Conservation (phyloP, 164 flowering plant species). For the Berberis vulgaris region DNA sequence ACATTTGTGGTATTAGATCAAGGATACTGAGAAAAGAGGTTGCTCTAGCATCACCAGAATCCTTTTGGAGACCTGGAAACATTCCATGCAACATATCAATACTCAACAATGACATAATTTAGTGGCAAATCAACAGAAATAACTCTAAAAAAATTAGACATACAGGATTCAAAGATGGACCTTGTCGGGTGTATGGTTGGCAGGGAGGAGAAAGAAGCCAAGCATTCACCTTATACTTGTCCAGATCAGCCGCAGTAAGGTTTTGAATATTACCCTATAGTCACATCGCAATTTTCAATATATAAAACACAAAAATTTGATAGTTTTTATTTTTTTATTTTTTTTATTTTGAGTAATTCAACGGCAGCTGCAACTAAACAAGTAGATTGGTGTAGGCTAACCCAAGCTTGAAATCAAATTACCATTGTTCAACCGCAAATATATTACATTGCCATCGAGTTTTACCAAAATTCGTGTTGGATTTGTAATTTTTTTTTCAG, state of each 20-base stretch:
- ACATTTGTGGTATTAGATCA: conserved; percentile 50
- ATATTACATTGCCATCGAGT: too few species aligned
- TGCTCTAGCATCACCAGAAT: conserved; percentile 90
- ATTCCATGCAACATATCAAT: conserved; percentile 1
- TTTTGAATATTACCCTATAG: conserved; percentile 79
- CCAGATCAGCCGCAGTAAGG: conserved; percentile 74
- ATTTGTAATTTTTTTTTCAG: too few species aligned
- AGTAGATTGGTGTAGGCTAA: too few species aligned
- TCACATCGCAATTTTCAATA: not conserved
- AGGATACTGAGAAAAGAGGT: conserved; percentile 81
- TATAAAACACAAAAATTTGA: not conserved
- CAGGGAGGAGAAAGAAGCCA: conserved; percentile 99
- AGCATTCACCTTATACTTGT: conserved; percentile 60
- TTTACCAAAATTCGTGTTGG: too few species aligned
- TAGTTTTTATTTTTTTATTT: too few species aligned
- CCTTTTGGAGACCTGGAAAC: conserved; percentile 74
- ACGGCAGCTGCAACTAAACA: too few species aligned
- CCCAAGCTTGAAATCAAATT: too few species aligned
- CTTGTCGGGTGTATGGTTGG: conserved; percentile 99
- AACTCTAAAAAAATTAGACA: not conserved
- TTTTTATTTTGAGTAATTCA: too few species aligned
- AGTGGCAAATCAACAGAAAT: not conserved
- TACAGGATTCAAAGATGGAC: conserved; percentile 22
- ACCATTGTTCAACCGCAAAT: too few species aligned
- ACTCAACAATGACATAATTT: not conserved